Evolutionary conservation across 371 early-diverging fungal species (phyloP).

Genomic region (Mucor saturninus): DNA sequence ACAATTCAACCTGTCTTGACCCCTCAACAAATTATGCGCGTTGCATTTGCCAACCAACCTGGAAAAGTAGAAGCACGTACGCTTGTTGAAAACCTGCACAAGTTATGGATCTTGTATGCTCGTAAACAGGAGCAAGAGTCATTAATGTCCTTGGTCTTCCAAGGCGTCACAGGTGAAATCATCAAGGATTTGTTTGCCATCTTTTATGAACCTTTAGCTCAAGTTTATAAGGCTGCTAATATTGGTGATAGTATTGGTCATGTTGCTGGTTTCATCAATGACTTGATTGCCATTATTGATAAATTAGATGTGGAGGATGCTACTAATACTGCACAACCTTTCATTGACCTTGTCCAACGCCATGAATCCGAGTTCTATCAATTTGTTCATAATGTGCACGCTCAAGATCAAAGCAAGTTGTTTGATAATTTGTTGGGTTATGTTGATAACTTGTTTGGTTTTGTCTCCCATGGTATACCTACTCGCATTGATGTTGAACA

Average conservation of each 20-base stretch:
- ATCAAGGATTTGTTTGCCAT: constrained; percentile 67
- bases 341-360: constrained; percentile 54
- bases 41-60: constrained; percentile 36
- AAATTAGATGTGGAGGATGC: constrained; percentile 41
- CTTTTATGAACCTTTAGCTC: constrained; percentile 68
- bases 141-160: constrained; percentile 61
- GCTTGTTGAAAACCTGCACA: constrained; percentile 48
- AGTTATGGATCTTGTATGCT: constrained; percentile 55
- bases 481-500: constrained; percentile 29
- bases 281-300: constrained; percentile 62
- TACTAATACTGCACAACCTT: constrained; percentile 44
- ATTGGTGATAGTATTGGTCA: constrained; percentile 66
- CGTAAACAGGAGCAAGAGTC: constrained; percentile 62
- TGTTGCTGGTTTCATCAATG: constrained; percentile 60
- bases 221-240: constrained; percentile 72
- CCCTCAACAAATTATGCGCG: constrained; percentile 44
- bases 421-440: constrained; percentile 49
- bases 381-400: constrained; percentile 67
- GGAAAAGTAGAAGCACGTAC: constrained; percentile 28
- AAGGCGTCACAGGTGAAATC: constrained; percentile 68
- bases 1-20: constrained; percentile 50
- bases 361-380: constrained; percentile 63
- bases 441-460: constrained; percentile 38
- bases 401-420: constrained; percentile 48
- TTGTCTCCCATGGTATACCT: constrained; percentile 38